Conservation (phyloP, 2,329 filamentous ascomycete species). For the Ophiocordyceps sinensis region DNA sequence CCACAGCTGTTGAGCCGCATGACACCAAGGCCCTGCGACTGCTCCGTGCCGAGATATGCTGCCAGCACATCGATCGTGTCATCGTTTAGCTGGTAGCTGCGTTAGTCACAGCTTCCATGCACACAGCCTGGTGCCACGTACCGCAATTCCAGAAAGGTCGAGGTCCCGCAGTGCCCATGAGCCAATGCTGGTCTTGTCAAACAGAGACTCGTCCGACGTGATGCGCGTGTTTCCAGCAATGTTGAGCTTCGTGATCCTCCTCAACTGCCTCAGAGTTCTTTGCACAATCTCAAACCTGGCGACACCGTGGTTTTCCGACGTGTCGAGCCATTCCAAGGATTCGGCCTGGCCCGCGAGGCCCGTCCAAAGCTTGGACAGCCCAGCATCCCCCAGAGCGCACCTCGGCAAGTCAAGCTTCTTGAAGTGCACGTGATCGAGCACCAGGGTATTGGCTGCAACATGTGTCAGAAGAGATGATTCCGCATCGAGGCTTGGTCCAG, state of each 20-base stretch:
- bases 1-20: slow-evolving; percentile 37
- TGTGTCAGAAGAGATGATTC: slow-evolving; percentile 2
- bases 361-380: slow-evolving; percentile 32
- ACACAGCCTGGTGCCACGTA: slow-evolving; percentile 12
- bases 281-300: slow-evolving; percentile 32
- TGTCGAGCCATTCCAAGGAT: slow-evolving; percentile 32
- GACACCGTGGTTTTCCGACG: slow-evolving; percentile 37
- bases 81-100: slow-evolving; percentile 26
- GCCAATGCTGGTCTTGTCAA: slow-evolving; percentile 28
- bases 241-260: slow-evolving; percentile 30
- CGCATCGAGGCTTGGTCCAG: neutral
- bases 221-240: slow-evolving; percentile 36
- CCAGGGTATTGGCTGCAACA: slow-evolving; percentile 15
- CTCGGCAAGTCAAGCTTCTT: slow-evolving; percentile 34
- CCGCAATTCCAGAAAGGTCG: slow-evolving; percentile 39
- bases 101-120: slow-evolving; percentile 2
- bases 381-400: slow-evolving; percentile 35
- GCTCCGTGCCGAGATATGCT: slow-evolving; percentile 26
- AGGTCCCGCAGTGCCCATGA: slow-evolving; percentile 36
- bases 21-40: slow-evolving; percentile 25
- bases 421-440: slow-evolving; percentile 22
- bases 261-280: slow-evolving; percentile 27
- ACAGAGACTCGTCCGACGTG: slow-evolving; percentile 26
- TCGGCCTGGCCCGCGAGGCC: slow-evolving; percentile 29
- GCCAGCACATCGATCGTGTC: slow-evolving; percentile 32